Evolutionary conservation across 768 basidiomycete species (phyloP), one percentile per base, ranked within the genome.

Genomic region (Boletellus emodensis): DNA sequence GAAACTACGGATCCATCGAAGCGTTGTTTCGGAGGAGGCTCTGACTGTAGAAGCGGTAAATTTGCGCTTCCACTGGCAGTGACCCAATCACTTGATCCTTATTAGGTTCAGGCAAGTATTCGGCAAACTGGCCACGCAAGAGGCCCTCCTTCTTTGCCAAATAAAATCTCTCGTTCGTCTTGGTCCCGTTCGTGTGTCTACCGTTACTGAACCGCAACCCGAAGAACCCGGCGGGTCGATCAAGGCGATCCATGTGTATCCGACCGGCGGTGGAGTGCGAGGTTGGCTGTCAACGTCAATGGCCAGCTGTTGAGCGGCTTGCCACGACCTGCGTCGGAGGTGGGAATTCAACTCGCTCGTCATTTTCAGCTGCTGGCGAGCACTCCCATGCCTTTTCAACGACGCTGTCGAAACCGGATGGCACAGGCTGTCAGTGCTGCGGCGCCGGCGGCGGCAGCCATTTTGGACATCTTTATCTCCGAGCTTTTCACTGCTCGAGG

Each of bases 21-120:
- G 42, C 35, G 37, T 45, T 44, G 44, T 51, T 49, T 52, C 44
- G 40, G 44, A 43, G 30, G 39, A 48, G 41, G 41, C 45, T 46
- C 30, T 49, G 49, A 26, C 7, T 44, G 40, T 38, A 33, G 36
- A 66, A 49, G 49, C 40, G 36, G 44, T 37, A 49, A 53, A 44
- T 50, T 55, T 46, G 54, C 37, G 61, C 43, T 51, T 58, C 61
- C 46, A 20, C 20, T 20, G 20, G 20, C 44, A 43, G 43, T 42
- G 35, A 36, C 52, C 53, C 60, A 49, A 50, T 65, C 55, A 53
- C 36, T 49, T 52, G 47, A 65, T 52, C 56, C 55, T 54, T 30
- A 53, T 62, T 60, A 44, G 50, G 53, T 36, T 37, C 17, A 11
- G 30, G 28, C 3, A 20, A 20, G 20, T 44, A 43, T 47, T 62